phyloP scores from a whole-genome alignment of 108 stramenopile species.

The Parmales sp. region DNA sequence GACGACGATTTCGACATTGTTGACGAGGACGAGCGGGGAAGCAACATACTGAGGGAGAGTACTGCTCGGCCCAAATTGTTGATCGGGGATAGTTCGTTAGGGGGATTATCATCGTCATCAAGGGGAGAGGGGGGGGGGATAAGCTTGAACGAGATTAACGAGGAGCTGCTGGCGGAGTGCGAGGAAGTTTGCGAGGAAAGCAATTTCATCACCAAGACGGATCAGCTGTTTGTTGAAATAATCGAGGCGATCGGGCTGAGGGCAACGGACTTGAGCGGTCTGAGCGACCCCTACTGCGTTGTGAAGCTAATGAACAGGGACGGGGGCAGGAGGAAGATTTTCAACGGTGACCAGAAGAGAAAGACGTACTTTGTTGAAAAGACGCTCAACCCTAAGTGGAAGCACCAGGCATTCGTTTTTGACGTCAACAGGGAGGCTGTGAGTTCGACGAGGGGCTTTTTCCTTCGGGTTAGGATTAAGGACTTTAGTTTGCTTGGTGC shows the following conservation, averaged over 20 bases:
- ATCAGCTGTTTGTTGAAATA: constrained; percentile 70
- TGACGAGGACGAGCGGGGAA: not conserved
- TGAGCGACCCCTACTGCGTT: constrained; percentile 66
- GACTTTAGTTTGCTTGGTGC: constrained; percentile 43
- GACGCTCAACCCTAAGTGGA: constrained; percentile 65
- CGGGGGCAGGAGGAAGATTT: constrained; percentile 28
- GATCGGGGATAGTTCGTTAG: not conserved
- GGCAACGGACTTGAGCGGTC: constrained; percentile 45
- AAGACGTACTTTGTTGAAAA: constrained; percentile 71
- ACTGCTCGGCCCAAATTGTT: not conserved
- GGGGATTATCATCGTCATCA: not conserved
- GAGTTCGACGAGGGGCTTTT: constrained; percentile 44
- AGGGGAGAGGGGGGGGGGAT: not conserved
- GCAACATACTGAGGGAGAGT: not conserved
- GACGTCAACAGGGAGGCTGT: constrained; percentile 63
- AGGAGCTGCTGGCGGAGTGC: not conserved
- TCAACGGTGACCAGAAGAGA: constrained; percentile 33
- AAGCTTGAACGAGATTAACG: not conserved
- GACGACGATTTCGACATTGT: not conserved
- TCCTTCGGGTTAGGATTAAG: constrained; percentile 43
- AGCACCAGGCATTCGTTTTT: constrained; percentile 65
- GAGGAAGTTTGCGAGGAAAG: constrained; percentile 40
- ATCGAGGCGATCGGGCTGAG: constrained; percentile 64
- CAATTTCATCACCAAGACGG: constrained; percentile 33
- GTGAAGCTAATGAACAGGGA: constrained; percentile 40